These are phyloP conservation scores for Orbilia javanica DNA, from an alignment of 2,329 filamentous ascomycete species.

Conservation along the genomic window DNA sequence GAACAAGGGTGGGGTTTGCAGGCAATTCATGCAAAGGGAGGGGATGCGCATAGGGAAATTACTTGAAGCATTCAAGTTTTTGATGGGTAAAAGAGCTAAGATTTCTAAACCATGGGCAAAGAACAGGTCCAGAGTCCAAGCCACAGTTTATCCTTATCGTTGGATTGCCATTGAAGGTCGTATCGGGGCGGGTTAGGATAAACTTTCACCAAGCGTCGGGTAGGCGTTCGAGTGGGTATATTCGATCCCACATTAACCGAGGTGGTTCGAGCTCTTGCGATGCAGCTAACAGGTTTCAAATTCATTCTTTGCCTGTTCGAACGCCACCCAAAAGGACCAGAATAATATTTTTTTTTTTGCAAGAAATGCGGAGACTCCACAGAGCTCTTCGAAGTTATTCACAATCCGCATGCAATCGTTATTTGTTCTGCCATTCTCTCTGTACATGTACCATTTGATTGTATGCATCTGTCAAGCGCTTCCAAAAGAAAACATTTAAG, in stretches of 20 bases:
- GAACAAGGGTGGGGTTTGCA: constrained; percentile 55
- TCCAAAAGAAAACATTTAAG: constrained; percentile 41
- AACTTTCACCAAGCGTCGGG: constrained; percentile 37
- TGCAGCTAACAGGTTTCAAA: constrained; percentile 18
- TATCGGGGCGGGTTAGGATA: constrained; percentile 26
- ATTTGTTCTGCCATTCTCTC: background rate
- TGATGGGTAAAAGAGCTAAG: constrained; percentile 43
- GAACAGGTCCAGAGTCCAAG: constrained; percentile 19
- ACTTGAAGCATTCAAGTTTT: constrained; percentile 17
- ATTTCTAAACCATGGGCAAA: constrained; percentile 27
- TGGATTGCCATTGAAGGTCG: constrained; percentile 35
- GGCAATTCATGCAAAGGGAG: constrained; percentile 43
- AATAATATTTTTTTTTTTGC: constrained; percentile 13
- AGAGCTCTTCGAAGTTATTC: constrained; percentile 52
- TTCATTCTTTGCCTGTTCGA: constrained; percentile 21
- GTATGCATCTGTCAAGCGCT: constrained; percentile 22
- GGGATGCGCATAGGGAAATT: constrained; percentile 32
- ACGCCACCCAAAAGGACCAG: constrained; percentile 22
- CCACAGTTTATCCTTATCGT: constrained; percentile 55
- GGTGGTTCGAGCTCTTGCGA: constrained; percentile 57
- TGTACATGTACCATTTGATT: no score
- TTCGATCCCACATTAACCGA: constrained; percentile 57
- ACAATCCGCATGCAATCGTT: constrained; percentile 42
- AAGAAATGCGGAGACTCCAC: constrained; percentile 58
- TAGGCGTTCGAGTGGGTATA: constrained; percentile 47